These are phyloP conservation scores for Halophytophthora polymorphica DNA, from an alignment of 352 stramenopile genomes.

Conservation along the genomic window DNA sequence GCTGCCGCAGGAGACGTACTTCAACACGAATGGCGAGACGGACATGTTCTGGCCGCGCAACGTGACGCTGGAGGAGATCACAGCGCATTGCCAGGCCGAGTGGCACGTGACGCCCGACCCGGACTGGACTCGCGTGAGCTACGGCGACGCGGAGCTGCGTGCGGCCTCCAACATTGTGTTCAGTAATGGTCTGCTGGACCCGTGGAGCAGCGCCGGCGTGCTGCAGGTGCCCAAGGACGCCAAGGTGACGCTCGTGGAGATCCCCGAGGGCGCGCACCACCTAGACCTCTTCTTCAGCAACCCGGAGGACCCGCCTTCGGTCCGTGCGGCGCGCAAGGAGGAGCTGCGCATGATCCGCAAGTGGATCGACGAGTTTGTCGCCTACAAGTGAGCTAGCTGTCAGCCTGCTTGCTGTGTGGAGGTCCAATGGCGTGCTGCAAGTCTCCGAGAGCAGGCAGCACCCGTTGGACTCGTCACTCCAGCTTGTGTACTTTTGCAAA, in stretches of 20 bases:
- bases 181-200: conserved; percentile 92
- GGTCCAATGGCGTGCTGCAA: no score
- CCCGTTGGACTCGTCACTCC: no score
- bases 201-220: conserved; percentile 91
- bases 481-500: no score
- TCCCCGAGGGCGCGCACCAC: conserved; percentile 85
- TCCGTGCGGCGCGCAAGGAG: conserved; percentile 61
- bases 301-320: conserved; percentile 76
- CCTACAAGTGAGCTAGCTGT: conserved; percentile 31
- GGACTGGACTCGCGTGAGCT: conserved; percentile 73
- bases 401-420: no score
- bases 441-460: no score
- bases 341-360: conserved; percentile 77
- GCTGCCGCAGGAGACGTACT: conserved; percentile 87
- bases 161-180: conserved; percentile 94
- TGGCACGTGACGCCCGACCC: conserved; percentile 71
- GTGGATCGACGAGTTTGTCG: conserved; percentile 82
- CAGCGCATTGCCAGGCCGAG: conserved; percentile 51
- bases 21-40: conserved; percentile 78
- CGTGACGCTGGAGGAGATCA: conserved; percentile 59
- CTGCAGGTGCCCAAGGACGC: conserved; percentile 44
- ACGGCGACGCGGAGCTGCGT: conserved; percentile 58
- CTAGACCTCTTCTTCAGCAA: conserved; percentile 93
- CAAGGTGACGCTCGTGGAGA: conserved; percentile 63
- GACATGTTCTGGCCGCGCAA: conserved; percentile 92